Base-by-base conservation (phyloP, 73 alveolate genomes). In the Symbiodinium pilosum region DNA sequence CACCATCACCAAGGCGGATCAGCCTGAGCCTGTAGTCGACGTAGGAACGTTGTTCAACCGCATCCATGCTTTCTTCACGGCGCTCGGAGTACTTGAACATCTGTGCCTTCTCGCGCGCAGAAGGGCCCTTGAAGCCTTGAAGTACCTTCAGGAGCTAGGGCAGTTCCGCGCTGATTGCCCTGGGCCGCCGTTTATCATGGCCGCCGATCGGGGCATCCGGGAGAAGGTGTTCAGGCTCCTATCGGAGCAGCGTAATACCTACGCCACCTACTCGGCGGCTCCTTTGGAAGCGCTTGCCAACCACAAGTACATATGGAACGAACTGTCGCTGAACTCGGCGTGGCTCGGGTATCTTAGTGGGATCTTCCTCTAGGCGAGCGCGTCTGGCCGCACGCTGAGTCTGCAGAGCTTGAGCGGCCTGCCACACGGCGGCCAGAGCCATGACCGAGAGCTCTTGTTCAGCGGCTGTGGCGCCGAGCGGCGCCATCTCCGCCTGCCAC, bases 1-100 rank as follows among this genome's bases (percentile, higher is more conserved):
- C n/a, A 26, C 71, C 0, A 42, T 89, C 6, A 9, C 87, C 21
- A 89, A 89, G 81, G 88, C 88, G 0, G 96, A 89, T 1, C 86
- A 88, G 68, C 73, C 92, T 0, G 71, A 41, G 40, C 86, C 86
- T 0, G 88, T 71, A 16, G 32, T 28, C 16, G 43, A 71, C 43
- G 84, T 71, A 1, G 43, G 11, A 20, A 52, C 69, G 69, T 52
- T 52, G 69, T 52, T 52, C 69, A 1, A 52, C 12, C 3, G 69
- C n/a, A 20, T 52, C 24, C 69, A 52, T 5, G 69, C 69, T 52
- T 52, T n/a, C n/a, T n/a, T n/a, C n/a, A n/a, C n/a, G n/a, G n/a
- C n/a, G n/a, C n/a, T n/a, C n/a, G 64, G 64, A 47, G 64, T 47
- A 47, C 64, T 16, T 47, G 26, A 52, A 28, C 21, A 4, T 4